Evolutionary conservation across 2,329 filamentous ascomycete genomes (phyloP).

Genomic region (Cladosporium austrohemisphaericum): DNA sequence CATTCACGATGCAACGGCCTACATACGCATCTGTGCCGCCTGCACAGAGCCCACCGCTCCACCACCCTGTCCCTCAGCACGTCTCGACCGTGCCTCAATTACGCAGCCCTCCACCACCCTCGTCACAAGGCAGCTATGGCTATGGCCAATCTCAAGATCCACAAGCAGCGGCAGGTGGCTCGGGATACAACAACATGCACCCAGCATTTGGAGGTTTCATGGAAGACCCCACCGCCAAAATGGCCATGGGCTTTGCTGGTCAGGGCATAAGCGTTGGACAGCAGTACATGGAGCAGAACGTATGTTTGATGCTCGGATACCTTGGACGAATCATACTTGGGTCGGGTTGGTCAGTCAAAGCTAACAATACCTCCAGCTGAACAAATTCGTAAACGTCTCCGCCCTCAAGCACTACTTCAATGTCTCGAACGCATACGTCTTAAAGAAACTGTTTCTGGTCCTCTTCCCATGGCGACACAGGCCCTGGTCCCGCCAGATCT

Average conservation of each 20-base stretch:
- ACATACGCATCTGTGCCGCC: constrained; percentile 71
- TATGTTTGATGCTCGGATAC: constrained; percentile 37
- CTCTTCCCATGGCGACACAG: constrained; percentile 97
- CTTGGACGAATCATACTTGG: not conserved
- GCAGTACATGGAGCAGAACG: constrained; percentile 93
- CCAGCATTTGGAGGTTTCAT: constrained; percentile 86
- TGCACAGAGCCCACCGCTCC: constrained; percentile 80
- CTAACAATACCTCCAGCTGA: constrained; percentile 50
- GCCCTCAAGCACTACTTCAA: constrained; percentile 99
- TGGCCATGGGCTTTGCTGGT: constrained; percentile 89
- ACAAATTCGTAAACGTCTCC: constrained; percentile 83
- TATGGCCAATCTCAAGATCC: constrained; percentile 52
- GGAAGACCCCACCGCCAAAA: constrained; percentile 89
- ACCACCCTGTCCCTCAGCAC: constrained; percentile 96
- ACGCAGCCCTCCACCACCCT: constrained; percentile 83
- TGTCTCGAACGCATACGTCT: constrained; percentile 94
- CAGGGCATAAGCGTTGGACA: constrained; percentile 72
- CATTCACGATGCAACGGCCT: constrained; percentile 73
- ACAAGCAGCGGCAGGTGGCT: constrained; percentile 18
- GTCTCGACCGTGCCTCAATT: constrained; percentile 97
- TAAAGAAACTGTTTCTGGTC: constrained; percentile 88
- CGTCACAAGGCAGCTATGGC: constrained; percentile 61
- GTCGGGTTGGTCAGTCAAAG: too few species aligned
- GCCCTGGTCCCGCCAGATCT: constrained; percentile 93
- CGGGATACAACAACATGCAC: constrained; percentile 36